These are phyloP conservation scores for Botrytis medusae DNA, from an alignment of 2,329 filamentous ascomycete genomes.

Conservation along the genomic window DNA sequence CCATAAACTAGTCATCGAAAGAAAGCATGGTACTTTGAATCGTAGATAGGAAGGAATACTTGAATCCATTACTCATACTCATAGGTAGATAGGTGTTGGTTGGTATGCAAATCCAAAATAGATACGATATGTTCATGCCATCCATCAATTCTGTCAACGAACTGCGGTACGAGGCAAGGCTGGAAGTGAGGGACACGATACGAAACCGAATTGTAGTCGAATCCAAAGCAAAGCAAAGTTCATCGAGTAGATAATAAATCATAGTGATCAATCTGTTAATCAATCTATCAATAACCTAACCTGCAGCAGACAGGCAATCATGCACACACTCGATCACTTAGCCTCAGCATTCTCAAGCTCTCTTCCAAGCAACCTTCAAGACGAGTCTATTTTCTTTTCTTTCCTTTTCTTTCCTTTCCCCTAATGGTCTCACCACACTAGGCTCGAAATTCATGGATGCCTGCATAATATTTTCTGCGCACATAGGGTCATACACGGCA, in stretches of 20 bases:
- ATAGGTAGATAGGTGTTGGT: not conserved
- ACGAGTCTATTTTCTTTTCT: not conserved
- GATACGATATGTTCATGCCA: not conserved
- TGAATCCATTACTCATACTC: not conserved
- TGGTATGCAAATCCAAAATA: too few species aligned
- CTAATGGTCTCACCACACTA: not conserved
- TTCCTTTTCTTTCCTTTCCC: not conserved
- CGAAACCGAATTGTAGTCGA: not conserved
- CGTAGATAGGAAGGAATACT: not conserved
- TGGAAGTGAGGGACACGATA: not conserved
- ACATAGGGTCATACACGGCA: not conserved
- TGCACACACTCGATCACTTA: not conserved
- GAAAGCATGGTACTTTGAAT: not conserved
- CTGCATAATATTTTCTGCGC: not conserved
- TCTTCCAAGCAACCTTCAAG: not conserved
- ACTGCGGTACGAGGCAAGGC: not conserved
- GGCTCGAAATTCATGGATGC: not conserved
- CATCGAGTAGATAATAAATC: not conserved
- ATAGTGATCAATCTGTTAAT: not conserved
- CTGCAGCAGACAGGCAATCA: not conserved
- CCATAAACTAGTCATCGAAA: not conserved
- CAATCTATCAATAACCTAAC: too few species aligned
- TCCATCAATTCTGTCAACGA: too few species aligned
- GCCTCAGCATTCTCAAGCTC: not conserved
- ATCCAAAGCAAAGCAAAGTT: too few species aligned